A percentile compares a stretch with the other conserved stretches of the same genome.
Conservation (phyloP, 495 filamentous ascomycete genomes). For the Talaromyces wortmannii region DNA sequence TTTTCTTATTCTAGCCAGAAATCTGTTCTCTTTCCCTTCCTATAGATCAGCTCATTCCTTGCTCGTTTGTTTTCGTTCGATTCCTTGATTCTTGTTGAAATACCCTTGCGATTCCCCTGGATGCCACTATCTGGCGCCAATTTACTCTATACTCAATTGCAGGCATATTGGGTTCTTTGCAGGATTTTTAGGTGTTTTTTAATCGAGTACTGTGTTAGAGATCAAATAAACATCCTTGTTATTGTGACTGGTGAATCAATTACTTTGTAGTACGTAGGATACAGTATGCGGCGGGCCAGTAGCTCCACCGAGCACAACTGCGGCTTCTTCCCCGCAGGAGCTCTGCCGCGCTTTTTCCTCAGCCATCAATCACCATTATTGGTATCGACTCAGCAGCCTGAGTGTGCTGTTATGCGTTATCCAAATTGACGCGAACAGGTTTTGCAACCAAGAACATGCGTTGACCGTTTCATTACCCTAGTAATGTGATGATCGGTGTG, state of each 20-base stretch:
- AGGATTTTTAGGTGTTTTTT: no score
- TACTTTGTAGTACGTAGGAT: background rate
- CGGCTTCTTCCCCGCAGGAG: conserved; percentile 1
- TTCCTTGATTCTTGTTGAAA: background rate
- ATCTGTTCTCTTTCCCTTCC: background rate
- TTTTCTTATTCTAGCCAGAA: background rate
- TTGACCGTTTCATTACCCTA: background rate
- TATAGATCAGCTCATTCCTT: background rate
- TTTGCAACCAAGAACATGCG: background rate
- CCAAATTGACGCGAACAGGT: background rate
- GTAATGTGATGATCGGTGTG: no score
- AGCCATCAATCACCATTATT: no score
- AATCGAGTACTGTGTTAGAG: no score
- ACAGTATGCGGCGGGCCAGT: no score
- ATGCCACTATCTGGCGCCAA: background rate
- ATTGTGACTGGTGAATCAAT: background rate
- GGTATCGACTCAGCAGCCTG: no score
- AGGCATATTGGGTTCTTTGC: conserved; percentile 1
- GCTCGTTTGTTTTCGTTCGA: background rate
- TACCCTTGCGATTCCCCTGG: conserved; percentile 1
- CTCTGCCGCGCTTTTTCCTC: background rate
- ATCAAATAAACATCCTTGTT: background rate
- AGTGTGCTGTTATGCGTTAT: no score
- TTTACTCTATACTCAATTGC: conserved; percentile 1
- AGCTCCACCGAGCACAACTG: background rate